A percentile compares a stretch with the other conserved stretches of the same genome.
Conservation (phyloP, 768 basidiomycete genomes). For the Lentinula raphanica region DNA sequence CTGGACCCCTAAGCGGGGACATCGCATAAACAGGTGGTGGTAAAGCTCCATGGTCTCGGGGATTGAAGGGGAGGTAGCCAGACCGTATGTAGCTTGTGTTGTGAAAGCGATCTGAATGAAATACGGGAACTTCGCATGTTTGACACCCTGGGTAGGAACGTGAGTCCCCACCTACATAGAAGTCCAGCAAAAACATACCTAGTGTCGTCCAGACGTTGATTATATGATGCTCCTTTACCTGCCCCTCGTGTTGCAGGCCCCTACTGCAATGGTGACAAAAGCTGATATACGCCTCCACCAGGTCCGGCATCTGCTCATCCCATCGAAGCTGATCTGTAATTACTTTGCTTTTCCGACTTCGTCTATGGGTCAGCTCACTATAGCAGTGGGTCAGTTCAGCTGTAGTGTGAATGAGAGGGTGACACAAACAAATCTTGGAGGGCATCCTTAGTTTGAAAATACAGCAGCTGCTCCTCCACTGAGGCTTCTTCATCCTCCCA, state of each 20-base stretch:
- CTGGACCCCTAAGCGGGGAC: constrained; percentile 16
- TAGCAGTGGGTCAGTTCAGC: no score
- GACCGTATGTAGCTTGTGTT: background rate
- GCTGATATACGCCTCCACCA: background rate
- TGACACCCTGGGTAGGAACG: no score
- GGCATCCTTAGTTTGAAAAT: background rate
- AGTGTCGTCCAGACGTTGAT: no score
- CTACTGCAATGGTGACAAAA: background rate
- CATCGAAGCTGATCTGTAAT: background rate
- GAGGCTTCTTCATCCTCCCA: background rate
- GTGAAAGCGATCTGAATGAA: background rate
- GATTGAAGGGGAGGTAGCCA: background rate
- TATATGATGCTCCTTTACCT: no score
- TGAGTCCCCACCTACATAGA: no score
- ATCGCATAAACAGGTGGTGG: constrained; percentile 1
- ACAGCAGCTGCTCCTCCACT: background rate
- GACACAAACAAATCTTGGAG: background rate
- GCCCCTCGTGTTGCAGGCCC: no score
- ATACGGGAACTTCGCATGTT: no score
- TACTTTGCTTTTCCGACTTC: background rate
- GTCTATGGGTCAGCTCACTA: no score
- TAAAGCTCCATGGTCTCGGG: constrained; percentile 7
- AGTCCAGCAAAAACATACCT: no score
- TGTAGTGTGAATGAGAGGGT: background rate
- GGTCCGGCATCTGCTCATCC: background rate